Evolutionary conservation across 2,329 filamentous ascomycete genomes (phyloP), one percentile per base, ranked within the genome.

Genomic region (Botryosphaeria dothidea): DNA sequence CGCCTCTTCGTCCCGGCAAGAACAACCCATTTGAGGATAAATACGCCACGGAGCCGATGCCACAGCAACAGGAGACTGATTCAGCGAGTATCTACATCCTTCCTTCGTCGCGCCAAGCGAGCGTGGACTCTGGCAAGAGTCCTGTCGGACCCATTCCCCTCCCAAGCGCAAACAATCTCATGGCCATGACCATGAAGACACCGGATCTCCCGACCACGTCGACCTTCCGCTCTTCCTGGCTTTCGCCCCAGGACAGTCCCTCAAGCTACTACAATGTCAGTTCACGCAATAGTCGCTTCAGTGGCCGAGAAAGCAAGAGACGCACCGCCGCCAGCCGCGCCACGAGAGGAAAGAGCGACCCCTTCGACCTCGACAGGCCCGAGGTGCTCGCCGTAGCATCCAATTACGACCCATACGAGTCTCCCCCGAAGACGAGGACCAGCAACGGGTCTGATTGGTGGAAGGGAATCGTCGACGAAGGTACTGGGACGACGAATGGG

Each of bases 341-440:
- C 15, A 71, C 68, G n/a, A 72, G 74, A 36, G 73, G 76, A 15
- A 75, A 78, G 45, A 78, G 75, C 1, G 77, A 79, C 64, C 77
- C 77, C 0, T 79, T 79, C 49, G 77, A 79, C 64, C 72, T 79
- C 15, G 77, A 79, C 62, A 69, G 75, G 13, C 77, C 77, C 9
- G 77, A 79, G 65, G 72, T 79, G 8, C 68, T 79, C 8, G 73
- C 74, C 0, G 75, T 77, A 52, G 23, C 56, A 17, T 60, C 56
- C 27, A 60, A 45, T 27, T 60, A 60, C 23, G 56, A 46, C 15
- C 25, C 38, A 1, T 21, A 45, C 4, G 41, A 46, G 4, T 17
- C 27, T 9, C 56, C 41, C 6, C n/a, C 13, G 25, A 15, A 31
- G 17, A 15, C 56, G 3, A 41, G 56, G n/a, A 29, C 19, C 23